These are phyloP conservation scores for Trichoderma gracile DNA, from an alignment of 2,329 filamentous ascomycete genomes.

Conservation along the genomic window DNA sequence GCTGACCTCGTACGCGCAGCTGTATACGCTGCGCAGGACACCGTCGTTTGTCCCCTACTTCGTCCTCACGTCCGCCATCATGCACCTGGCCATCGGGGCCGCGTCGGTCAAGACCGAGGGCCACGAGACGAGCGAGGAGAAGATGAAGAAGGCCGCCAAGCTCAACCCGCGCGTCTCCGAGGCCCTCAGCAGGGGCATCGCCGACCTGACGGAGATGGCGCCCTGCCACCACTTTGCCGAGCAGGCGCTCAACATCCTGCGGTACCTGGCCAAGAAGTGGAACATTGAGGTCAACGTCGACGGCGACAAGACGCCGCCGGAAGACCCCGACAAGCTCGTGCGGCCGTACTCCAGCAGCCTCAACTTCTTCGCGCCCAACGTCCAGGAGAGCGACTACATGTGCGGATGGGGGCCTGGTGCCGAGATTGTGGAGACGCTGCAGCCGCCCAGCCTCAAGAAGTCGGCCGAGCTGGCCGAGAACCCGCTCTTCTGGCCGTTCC, in stretches of 20 bases:
- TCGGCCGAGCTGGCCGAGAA: slow-evolving; percentile 49
- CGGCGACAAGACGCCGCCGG: slow-evolving; percentile 33
- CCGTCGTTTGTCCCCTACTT: slow-evolving; percentile 64
- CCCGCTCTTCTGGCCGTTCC: slow-evolving; percentile 62
- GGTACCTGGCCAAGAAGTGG: slow-evolving; percentile 60
- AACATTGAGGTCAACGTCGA: slow-evolving; percentile 53
- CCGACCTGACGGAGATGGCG: slow-evolving; percentile 61
- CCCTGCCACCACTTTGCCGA: slow-evolving; percentile 62
- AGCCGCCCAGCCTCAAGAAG: slow-evolving; percentile 29
- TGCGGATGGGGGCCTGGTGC: slow-evolving; percentile 46
- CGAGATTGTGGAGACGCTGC: slow-evolving; percentile 27
- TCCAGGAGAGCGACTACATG: slow-evolving; percentile 50
- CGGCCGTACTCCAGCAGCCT: slow-evolving; percentile 53
- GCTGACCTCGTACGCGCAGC: slow-evolving; percentile 56
- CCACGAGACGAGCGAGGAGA: slow-evolving; percentile 29
- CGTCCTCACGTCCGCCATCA: slow-evolving; percentile 61
- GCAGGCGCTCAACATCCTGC: slow-evolving; percentile 60
- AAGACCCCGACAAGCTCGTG: slow-evolving; percentile 46
- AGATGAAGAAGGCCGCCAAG: slow-evolving; percentile 39
- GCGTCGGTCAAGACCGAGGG: slow-evolving; percentile 33
- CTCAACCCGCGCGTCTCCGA: slow-evolving; percentile 45
- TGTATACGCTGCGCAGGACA: slow-evolving; percentile 59
- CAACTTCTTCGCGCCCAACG: slow-evolving; percentile 58
- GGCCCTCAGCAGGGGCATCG: slow-evolving; percentile 55
- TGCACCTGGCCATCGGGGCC: slow-evolving; percentile 58